These are phyloP conservation scores for Epichloe brachyelytri DNA, from an alignment of 2,329 filamentous ascomycete species.

Conservation along the genomic window DNA sequence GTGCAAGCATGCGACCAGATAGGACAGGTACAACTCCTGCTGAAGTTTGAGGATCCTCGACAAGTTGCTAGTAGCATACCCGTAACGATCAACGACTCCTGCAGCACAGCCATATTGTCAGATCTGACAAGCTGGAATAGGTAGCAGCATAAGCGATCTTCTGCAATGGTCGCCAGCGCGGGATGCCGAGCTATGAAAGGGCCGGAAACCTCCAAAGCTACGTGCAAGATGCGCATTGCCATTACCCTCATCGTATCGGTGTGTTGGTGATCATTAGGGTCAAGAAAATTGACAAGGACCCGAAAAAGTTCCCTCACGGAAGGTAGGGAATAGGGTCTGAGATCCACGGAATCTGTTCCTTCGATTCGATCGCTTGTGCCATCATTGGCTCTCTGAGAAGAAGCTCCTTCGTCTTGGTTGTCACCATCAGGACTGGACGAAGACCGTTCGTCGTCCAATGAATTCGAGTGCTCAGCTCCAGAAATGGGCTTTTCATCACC, in stretches of 20 bases:
- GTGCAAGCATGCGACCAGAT: conserved; percentile 86
- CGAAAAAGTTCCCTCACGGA: conserved; percentile 91
- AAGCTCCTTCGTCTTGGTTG: background rate
- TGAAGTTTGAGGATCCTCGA: conserved; percentile 82
- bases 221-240: conserved; percentile 92
- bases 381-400: background rate
- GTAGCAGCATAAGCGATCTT: conserved; percentile 86
- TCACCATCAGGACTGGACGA: conserved; percentile 1
- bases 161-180: conserved; percentile 72
- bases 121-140: conserved; percentile 93
- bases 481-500: conserved; percentile 3
- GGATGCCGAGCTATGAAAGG: conserved; percentile 91
- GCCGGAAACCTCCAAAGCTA: conserved; percentile 89
- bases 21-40: conserved; percentile 90
- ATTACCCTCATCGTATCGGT: conserved; percentile 95
- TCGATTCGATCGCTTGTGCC: conserved; percentile 21
- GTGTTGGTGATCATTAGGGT: conserved; percentile 85
- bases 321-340: conserved; percentile 83
- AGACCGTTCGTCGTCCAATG: background rate
- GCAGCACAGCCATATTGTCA: conserved; percentile 89
- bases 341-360: conserved; percentile 38
- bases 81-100: conserved; percentile 83
- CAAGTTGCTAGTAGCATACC: conserved; percentile 87
- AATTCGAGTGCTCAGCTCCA: conserved; percentile 1
- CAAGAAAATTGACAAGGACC: conserved; percentile 83